Base-by-base conservation (phyloP, 2,329 filamentous ascomycete species). In the Zasmidium citrigriseum region DNA sequence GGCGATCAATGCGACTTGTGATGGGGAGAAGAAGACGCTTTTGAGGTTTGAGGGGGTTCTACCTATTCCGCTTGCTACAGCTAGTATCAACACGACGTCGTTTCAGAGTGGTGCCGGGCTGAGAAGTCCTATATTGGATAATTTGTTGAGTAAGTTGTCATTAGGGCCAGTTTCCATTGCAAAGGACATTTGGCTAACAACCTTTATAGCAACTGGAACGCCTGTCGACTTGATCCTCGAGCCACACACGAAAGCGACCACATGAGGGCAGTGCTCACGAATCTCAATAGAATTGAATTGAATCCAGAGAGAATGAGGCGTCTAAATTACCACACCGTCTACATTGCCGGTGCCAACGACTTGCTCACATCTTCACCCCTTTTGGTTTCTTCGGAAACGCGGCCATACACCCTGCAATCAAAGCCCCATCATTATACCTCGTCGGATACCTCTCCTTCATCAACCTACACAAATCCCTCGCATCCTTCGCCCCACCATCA, bases 371-470 rank as follows among this genome's bases (percentile, higher is more conserved):
- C 34, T 41, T 41, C 34, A n/a, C 14, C 34, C 34, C 34, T n/a
- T 25, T 49, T 18, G n/a, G 4, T 16, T 49, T 49, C 22, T 16
- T 25, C 3, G 46, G 46, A 16, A 23, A 49, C 22, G 46, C 46
- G n/a, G n/a, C 22, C 5, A 49, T 14, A 27, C 46, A 49, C 16
- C 22, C 46, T 16, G 20, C 46, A 27, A 49, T 11, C 22, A 24
- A 24, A 49, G 22, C 46, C 16, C 46, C 46, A 18, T 23, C 16
- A 22, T 23, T 41, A 16, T 34, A 49, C 46, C 46, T 38, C 18
- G 46, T 55, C 27, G 53, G 45, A 44, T 55, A 55, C 20, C 50
- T 55, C 53, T 50, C 53, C 25, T 49, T 14, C 53, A 50, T 55
- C 52, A 48, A 3, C 45, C n/a, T 55, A 4, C 12, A 41, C 52